Conservation (phyloP, 208 protist species). For the Leishmania aethiopica region DNA sequence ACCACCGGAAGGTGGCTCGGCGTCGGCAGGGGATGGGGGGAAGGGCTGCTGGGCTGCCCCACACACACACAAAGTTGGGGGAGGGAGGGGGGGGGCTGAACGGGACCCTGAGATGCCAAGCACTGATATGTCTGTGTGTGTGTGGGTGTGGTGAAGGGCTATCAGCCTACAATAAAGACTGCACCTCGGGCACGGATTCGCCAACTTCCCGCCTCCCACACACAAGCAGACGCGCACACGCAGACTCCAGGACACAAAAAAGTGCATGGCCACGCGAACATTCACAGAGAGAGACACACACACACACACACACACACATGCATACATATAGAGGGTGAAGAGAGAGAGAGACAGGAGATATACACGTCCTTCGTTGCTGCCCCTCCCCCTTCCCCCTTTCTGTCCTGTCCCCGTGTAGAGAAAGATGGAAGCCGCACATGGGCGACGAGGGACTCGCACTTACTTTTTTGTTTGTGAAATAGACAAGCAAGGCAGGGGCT, state of each 20-base stretch:
- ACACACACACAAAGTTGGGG: neutral
- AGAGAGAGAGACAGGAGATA: neutral
- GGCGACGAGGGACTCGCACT: too few relatives aligned
- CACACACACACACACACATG: neutral
- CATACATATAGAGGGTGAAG: neutral
- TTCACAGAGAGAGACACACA: neutral
- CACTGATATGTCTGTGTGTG: neutral
- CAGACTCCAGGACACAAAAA: neutral
- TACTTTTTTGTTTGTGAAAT: neutral
- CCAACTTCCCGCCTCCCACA: neutral
- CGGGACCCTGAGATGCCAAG: neutral
- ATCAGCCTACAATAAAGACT: too few relatives aligned
- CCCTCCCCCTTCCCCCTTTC: neutral
- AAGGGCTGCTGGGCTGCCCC: neutral
- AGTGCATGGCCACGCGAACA: neutral
- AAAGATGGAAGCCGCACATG: too few relatives aligned
- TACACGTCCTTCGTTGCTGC: neutral
- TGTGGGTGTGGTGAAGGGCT: too few relatives aligned
- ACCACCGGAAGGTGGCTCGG: neutral
- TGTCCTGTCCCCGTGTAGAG: too few relatives aligned
- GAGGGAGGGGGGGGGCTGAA: neutral
- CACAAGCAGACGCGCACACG: neutral
- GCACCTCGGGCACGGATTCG: too few relatives aligned
- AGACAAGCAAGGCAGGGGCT: neutral
- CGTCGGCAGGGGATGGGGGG: neutral